A percentile compares a stretch with the other conserved stretches of the same genome.
Conservation (phyloP, 2,329 filamentous ascomycete species). For the Fusarium oligoseptatum region DNA sequence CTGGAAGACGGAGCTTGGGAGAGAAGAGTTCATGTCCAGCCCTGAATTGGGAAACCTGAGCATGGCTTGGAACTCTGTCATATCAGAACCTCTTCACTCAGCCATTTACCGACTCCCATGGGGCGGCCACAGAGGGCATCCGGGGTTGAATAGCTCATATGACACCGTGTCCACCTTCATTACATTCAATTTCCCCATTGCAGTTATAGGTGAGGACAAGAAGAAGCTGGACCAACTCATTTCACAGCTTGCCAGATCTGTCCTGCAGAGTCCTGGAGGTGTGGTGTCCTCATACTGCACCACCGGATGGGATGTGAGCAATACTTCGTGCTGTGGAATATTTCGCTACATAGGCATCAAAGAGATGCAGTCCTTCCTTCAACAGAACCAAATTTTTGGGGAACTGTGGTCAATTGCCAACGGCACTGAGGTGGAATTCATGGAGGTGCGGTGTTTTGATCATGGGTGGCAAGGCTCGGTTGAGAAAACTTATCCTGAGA, state of each 20-base stretch:
- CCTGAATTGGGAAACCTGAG: not conserved
- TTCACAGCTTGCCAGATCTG: not conserved
- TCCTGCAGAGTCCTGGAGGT: constrained; percentile 12
- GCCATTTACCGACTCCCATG: not conserved
- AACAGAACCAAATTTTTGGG: not conserved
- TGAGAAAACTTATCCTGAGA: constrained; percentile 7
- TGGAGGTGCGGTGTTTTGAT: constrained; percentile 10
- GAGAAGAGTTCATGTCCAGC: not conserved
- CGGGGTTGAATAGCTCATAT: not conserved
- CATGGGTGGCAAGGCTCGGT: constrained; percentile 31
- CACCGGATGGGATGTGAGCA: constrained; percentile 1
- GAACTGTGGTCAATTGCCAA: not conserved
- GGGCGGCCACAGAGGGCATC: not conserved
- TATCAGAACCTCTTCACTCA: not conserved
- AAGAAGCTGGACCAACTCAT: not conserved
- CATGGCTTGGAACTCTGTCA: constrained; percentile 1
- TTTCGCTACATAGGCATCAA: constrained; percentile 2
- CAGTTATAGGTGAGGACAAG: not conserved
- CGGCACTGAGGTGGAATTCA: constrained; percentile 13
- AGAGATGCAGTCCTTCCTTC: not conserved
- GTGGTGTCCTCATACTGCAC: not conserved
- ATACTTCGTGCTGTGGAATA: constrained; percentile 1
- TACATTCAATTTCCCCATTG: not conserved
- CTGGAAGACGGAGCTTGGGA: constrained; percentile 13
- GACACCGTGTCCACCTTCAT: constrained; percentile 9